These are phyloP conservation scores for Penicillium sp. DNA, from an alignment of 2,329 filamentous ascomycete species.

Conservation along the genomic window DNA sequence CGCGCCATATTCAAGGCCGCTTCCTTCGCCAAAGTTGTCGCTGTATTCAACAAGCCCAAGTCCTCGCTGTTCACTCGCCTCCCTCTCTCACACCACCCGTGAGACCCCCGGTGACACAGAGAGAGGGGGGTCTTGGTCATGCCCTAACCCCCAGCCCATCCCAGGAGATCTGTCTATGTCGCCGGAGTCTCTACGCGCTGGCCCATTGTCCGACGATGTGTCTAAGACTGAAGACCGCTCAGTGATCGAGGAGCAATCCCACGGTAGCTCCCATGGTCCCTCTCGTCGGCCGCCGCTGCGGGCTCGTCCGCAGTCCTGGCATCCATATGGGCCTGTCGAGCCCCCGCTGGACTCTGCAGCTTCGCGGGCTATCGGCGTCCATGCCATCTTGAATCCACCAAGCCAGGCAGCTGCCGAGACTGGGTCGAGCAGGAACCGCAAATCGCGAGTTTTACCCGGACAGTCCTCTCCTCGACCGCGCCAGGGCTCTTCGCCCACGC, in stretches of 20 bases:
- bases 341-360: constrained; percentile 28
- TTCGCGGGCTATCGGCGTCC: constrained; percentile 37
- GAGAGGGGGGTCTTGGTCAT: constrained; percentile 39
- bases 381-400: constrained; percentile 39
- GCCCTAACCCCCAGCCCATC: constrained; percentile 27
- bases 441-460: constrained; percentile 20
- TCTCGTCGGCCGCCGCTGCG: constrained; percentile 25
- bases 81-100: constrained; percentile 37
- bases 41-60: constrained; percentile 17
- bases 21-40: constrained; percentile 30
- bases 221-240: constrained; percentile 17
- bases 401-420: constrained; percentile 20
- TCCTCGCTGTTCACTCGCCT: constrained; percentile 25
- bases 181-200: constrained; percentile 30
- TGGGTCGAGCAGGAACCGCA: constrained; percentile 16
- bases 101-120: constrained; percentile 31
- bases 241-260: constrained; percentile 21
- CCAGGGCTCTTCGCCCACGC: constrained; percentile 27
- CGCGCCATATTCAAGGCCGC: constrained; percentile 30
- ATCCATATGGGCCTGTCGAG: constrained; percentile 33
- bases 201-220: constrained; percentile 27
- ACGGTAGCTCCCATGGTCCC: constrained; percentile 9
- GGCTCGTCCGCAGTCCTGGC: constrained; percentile 33
- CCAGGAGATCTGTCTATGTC: constrained; percentile 38
- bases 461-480: constrained; percentile 24